These are phyloP conservation scores for Ceratocystis albifundus DNA, from an alignment of 2,329 filamentous ascomycete species.

Conservation along the genomic window DNA sequence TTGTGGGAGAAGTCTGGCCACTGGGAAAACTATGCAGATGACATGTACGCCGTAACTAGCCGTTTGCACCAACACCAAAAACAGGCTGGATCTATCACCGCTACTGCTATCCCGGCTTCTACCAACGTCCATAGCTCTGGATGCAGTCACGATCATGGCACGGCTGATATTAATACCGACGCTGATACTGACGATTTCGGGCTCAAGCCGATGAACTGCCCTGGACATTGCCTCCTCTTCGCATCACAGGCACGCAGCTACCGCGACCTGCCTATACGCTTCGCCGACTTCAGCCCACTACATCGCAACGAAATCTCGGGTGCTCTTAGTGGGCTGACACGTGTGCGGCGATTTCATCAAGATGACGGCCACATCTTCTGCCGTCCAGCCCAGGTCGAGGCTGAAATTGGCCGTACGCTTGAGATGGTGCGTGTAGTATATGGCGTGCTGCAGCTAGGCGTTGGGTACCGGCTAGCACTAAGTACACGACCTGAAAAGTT, in stretches of 20 bases:
- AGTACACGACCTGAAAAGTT: constrained; percentile 72
- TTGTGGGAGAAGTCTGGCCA: constrained; percentile 80
- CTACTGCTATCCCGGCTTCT: background rate
- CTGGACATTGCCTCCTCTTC: constrained; percentile 78
- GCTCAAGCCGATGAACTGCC: constrained; percentile 88
- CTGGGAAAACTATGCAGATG: constrained; percentile 78
- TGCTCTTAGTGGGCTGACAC: constrained; percentile 66
- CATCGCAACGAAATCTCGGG: constrained; percentile 79
- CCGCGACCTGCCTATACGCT: constrained; percentile 68
- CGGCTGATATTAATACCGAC: constrained; percentile 24
- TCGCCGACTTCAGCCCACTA: constrained; percentile 78
- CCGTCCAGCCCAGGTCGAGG: constrained; percentile 59
- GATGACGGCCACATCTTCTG: constrained; percentile 90
- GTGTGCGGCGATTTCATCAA: constrained; percentile 78
- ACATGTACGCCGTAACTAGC: constrained; percentile 75
- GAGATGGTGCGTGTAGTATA: constrained; percentile 66
- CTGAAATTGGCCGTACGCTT: constrained; percentile 62
- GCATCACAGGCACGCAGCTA: constrained; percentile 62
- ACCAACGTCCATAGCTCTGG: constrained; percentile 1
- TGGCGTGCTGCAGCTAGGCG: constrained; percentile 53
- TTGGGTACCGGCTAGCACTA: constrained; percentile 59
- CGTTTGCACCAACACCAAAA: constrained; percentile 29
- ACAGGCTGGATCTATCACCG: background rate
- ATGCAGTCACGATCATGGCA: constrained; percentile 28
- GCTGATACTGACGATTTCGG: constrained; percentile 62